Evolutionary conservation across 2,329 filamentous ascomycete genomes (phyloP), one percentile per base, ranked within the genome.

Genomic region (Trichoderma sp.): DNA sequence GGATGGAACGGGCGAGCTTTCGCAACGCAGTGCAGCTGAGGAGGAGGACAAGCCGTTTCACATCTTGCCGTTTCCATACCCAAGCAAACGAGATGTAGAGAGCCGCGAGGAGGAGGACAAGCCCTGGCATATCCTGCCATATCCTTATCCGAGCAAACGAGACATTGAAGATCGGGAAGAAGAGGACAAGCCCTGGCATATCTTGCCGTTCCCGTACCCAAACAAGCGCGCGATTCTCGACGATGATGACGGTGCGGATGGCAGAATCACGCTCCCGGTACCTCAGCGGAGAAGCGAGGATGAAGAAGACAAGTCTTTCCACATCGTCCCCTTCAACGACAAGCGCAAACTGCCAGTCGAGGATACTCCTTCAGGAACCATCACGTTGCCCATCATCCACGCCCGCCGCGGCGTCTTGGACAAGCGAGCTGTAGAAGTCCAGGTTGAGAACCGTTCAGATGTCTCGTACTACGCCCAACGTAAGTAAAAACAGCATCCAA

Each of bases 391-490:
- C 34, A 75, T 78, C 1, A 71, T 77, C 17, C 72, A 75, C 59
- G 75, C 75, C 17, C 71, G 72, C 58, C 73, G 72, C 60, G 72
- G 77, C 5, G 72, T 73, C 22, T 68, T 84, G 64, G 73, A 76
- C 53, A 80, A 80, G 52, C 78, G 83, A 35, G 80, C 79, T 19
- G 76, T 83, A 48, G 80, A 83, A 57, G 74, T 84, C 3, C 74
- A 79, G 58, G 75, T 86, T 32, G 81, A 82, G 35, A 85, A 85
- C 75, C 79, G 84, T 19, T 82, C 82, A 4, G 84, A 86, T 71
- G 80, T 86, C 29, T 84, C 84, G 53, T 86, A 86, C 74, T 86
- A 86, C 71, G 83, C 82, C 5, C 77, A 81, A 70, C 76, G 83
- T 84, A 74, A 42, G 50, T n/a, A 12, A 32, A 12, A 32, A 4